Percentiles rank a stretch among this genome's conserved stretches.
These are phyloP conservation scores for Aphanomyces invadans DNA, from an alignment of 352 stramenopile genomes.

Conservation along the genomic window DNA sequence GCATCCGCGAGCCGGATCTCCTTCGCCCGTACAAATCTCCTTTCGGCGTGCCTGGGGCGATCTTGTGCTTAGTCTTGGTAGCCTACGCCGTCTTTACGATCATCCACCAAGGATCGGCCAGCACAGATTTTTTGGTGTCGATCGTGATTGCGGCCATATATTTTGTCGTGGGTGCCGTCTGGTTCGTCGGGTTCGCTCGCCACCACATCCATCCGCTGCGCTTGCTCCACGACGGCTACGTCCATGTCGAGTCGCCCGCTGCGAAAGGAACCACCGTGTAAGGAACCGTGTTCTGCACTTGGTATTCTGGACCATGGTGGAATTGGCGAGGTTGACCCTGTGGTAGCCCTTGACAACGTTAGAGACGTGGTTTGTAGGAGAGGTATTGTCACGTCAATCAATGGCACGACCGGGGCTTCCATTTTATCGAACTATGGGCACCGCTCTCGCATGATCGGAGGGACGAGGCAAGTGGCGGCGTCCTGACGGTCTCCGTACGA, in stretches of 20 bases:
- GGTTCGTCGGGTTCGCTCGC: slow-evolving; percentile 32
- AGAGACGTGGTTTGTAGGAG: too few relatives aligned
- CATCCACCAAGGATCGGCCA: slow-evolving; percentile 50
- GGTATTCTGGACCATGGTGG: too few relatives aligned
- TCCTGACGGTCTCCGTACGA: too few relatives aligned
- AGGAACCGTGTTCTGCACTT: too few relatives aligned
- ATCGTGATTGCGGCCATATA: slow-evolving; percentile 47
- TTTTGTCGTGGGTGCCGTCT: slow-evolving; percentile 40
- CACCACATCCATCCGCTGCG: slow-evolving; percentile 11
- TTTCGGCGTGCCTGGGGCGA: slow-evolving; percentile 43
- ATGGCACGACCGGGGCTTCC: too few relatives aligned
- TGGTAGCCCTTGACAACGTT: too few relatives aligned
- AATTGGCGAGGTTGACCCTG: too few relatives aligned
- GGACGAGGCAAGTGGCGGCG: too few relatives aligned
- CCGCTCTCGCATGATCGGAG: too few relatives aligned
- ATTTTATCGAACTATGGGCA: too few relatives aligned
- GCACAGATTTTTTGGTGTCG: slow-evolving; percentile 51
- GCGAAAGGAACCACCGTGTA: neutral
- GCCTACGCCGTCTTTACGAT: slow-evolving; percentile 47
- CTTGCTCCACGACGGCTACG: neutral
- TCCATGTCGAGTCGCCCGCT: neutral
- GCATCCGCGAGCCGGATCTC: slow-evolving; percentile 42
- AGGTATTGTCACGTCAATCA: too few relatives aligned
- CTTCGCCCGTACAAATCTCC: slow-evolving; percentile 42
- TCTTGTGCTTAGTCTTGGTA: slow-evolving; percentile 41